phyloP scores from a whole-genome alignment of 73 alveolate species.

The Paramecium sexaurelia region DNA sequence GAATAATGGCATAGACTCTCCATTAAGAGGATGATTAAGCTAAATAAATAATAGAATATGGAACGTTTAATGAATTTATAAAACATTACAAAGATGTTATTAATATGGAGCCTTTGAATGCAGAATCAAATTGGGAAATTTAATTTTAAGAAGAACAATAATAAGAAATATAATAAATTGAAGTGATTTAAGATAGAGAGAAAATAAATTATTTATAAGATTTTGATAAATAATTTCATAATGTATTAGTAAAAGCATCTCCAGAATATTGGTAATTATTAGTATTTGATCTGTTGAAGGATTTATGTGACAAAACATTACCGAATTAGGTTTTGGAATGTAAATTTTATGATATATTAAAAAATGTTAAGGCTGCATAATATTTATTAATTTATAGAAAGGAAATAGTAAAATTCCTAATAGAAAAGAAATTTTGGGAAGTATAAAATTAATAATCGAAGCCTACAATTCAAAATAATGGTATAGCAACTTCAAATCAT shows the following conservation, averaged over 20 bases:
- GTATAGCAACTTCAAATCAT: background rate
- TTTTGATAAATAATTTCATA: background rate
- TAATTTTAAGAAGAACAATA: background rate
- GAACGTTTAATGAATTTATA: background rate
- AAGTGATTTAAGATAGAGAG: background rate
- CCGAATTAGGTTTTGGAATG: background rate
- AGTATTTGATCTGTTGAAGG: background rate
- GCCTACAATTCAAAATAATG: background rate
- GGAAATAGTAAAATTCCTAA: background rate
- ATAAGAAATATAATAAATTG: background rate
- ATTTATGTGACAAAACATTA: background rate
- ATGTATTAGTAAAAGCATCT: background rate
- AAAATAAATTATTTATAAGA: background rate
- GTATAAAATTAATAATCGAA: background rate
- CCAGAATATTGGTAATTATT: slow-evolving; percentile 11
- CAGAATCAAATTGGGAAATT: slow-evolving; percentile 30
- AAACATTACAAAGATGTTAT: background rate
- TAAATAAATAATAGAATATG: background rate
- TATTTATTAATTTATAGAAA: background rate
- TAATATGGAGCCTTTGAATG: background rate
- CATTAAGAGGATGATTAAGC: background rate
- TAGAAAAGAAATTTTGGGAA: slow-evolving; percentile 7
- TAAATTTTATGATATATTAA: slow-evolving; percentile 41
- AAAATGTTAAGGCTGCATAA: slow-evolving; percentile 8
- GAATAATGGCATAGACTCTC: background rate